Evolutionary conservation across 1,284 basidiomycete species (phyloP).

Genomic region (Chondrostereum purpureum): DNA sequence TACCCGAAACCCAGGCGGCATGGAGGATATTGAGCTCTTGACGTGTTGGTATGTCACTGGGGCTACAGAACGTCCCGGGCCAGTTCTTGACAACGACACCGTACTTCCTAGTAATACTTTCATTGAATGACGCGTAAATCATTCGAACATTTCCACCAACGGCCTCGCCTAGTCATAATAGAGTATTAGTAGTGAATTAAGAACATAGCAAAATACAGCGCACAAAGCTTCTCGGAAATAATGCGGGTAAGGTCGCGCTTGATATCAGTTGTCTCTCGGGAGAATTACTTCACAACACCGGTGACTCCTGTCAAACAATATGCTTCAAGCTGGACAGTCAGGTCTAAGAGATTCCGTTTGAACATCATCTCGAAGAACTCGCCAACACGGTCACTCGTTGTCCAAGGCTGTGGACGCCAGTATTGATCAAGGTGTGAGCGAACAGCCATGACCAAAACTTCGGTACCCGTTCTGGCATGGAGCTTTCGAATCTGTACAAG

Average conservation of each 20-base stretch:
- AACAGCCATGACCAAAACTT: constrained; percentile 7
- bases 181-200: not conserved
- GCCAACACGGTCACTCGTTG: constrained; percentile 9
- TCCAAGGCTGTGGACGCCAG: constrained; percentile 4
- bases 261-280: too few relatives aligned
- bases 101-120: not conserved
- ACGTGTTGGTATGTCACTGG: not conserved
- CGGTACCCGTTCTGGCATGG: constrained; percentile 7
- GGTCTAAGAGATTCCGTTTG: constrained; percentile 2
- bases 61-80: not conserved
- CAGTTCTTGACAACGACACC: not conserved
- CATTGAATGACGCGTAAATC: not conserved
- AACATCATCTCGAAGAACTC: constrained; percentile 10
- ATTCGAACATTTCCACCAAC: too few relatives aligned
- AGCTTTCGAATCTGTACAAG: constrained; percentile 7
- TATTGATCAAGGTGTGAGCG: constrained; percentile 4
- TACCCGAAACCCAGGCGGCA: not conserved
- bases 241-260: not conserved
- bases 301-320: constrained; percentile 11
- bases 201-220: not conserved
- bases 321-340: constrained; percentile 9
- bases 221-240: not conserved
- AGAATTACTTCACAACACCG: constrained; percentile 5
- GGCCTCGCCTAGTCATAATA: not conserved
- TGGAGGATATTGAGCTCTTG: not conserved